phyloP scores from a whole-genome alignment of 257 asterid genomes.

The Solanum dulcamara region DNA sequence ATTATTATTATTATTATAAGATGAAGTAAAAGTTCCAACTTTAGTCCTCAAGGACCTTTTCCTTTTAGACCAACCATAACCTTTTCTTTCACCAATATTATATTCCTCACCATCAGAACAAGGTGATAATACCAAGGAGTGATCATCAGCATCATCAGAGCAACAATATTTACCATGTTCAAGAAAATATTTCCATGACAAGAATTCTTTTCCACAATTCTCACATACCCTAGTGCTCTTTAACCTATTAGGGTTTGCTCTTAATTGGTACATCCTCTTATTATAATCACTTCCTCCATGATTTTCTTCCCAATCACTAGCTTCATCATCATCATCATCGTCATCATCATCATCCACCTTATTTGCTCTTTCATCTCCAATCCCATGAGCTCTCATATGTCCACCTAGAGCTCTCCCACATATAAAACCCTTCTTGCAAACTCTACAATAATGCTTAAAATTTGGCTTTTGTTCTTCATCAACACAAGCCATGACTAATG shows the following conservation, averaged over 20 bases:
- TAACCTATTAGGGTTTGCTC: slow-evolving; percentile 76
- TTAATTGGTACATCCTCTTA: slow-evolving; percentile 61
- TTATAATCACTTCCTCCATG: slow-evolving; percentile 23
- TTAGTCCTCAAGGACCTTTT: slow-evolving; percentile 69
- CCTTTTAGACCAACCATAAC: slow-evolving; percentile 60
- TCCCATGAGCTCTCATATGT: slow-evolving; percentile 95
- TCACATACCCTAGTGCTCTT: slow-evolving; percentile 69
- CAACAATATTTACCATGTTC: slow-evolving; percentile 79
- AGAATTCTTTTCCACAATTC: slow-evolving; percentile 83
- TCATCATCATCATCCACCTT: slow-evolving; percentile 69
- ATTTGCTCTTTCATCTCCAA: slow-evolving; percentile 46
- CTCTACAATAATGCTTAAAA: slow-evolving; percentile 73
- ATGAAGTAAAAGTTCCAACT: slow-evolving; percentile 28
- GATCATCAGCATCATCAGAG: slow-evolving; percentile 65
- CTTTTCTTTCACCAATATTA: slow-evolving; percentile 6
- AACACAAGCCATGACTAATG: slow-evolving; percentile 22
- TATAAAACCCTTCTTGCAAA: slow-evolving; percentile 91
- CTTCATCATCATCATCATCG: slow-evolving; percentile 47
- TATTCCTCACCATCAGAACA: slow-evolving; percentile 45
- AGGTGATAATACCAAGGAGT: slow-evolving; percentile 49
- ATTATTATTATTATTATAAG: neutral
- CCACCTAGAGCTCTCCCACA: slow-evolving; percentile 95
- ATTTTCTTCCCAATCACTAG: slow-evolving; percentile 69
- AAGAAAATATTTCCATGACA: slow-evolving; percentile 85
- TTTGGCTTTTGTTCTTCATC: slow-evolving; percentile 42